Percentiles rank a stretch among this genome's conserved stretches.
phyloP scores from a whole-genome alignment of 1,139 yeast species.

The Blastobotrys capitulatus region DNA sequence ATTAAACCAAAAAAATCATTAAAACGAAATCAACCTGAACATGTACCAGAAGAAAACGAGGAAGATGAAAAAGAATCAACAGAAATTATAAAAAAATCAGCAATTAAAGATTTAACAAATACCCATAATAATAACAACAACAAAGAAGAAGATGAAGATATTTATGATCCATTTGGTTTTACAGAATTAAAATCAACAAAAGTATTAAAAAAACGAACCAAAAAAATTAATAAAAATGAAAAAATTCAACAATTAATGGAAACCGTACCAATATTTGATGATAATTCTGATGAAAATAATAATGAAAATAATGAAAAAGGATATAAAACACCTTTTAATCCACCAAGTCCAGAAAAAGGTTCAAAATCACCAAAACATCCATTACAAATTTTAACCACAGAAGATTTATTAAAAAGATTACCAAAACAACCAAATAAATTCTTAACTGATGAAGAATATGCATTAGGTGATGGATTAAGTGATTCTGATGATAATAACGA shows the following conservation, averaged over 20 bases:
- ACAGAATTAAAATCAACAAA: background rate
- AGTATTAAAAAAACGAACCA: background rate
- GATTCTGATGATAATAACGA: constrained; percentile 5
- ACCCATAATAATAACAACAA: too few species aligned
- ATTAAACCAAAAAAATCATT: background rate
- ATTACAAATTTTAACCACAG: constrained; percentile 1
- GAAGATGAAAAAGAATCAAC: background rate
- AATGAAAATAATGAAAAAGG: background rate
- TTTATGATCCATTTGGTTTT: constrained; percentile 14
- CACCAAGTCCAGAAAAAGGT: background rate
- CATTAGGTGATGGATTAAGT: background rate
- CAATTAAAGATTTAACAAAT: too few species aligned
- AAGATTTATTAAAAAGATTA: constrained; percentile 12
- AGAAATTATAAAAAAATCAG: background rate
- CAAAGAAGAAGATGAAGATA: constrained; percentile 1
- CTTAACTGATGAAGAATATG: background rate
- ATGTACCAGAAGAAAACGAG: background rate
- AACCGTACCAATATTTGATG: constrained; percentile 6
- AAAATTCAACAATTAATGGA: constrained; percentile 8
- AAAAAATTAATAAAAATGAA: background rate
- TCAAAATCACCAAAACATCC: constrained; percentile 10
- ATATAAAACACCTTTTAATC: constrained; percentile 2
- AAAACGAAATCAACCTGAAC: too few species aligned
- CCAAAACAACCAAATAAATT: constrained; percentile 2
- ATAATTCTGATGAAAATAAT: constrained; percentile 4